Base-by-base conservation (phyloP, 805 yeast species). In the Suhomyces sp. region DNA sequence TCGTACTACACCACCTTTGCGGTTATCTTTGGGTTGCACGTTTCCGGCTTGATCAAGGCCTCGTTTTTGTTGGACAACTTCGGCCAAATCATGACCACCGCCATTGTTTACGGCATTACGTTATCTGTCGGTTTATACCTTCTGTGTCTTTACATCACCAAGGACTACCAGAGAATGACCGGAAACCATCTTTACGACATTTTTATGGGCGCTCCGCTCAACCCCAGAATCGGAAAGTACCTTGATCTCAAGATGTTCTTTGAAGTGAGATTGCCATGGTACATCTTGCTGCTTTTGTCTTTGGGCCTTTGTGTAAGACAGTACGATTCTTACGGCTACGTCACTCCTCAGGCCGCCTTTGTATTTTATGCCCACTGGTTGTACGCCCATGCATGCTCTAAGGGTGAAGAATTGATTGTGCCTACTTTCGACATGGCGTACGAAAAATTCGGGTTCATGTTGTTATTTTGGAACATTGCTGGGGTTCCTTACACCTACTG, bases 381-480 rank as follows among this genome's bases (percentile, higher is more conserved):
- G 47, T 94, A 94, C 67, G 97, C 96, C 56, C 93, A 94, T 66
- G 97, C 97, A 2, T 93, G 98, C 72, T 86, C 96, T 53, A 94
- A 94, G 73, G 99, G 98, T 62, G 99, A 94, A 74, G 98, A 94
- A 70, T 78, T 93, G 63, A 94, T 94, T 68, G 96, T 92, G 57
- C 97, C 98, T 62, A 88, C 97, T 17, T 94, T 99, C 98, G 99
- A 94, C 71, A 93, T 94, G 97, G 97, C 96, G 31, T 94, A 94
- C 72, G 99, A 94, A 72, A 94, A 94, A 74, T 94, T 94, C 64
- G 99, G 99, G n/a, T 94, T 94, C 79, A 92, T 94, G 98, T 82
- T 94, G 60, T 84, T 92, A 62, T 94, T 94, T 80, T 94, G 99
- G 99, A 94, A 94, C 76, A 90, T 94, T 69, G 97, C 97, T 31